Evolutionary conservation across 2,329 filamentous ascomycete species (phyloP).

Genomic region (Cordyceps sp.): DNA sequence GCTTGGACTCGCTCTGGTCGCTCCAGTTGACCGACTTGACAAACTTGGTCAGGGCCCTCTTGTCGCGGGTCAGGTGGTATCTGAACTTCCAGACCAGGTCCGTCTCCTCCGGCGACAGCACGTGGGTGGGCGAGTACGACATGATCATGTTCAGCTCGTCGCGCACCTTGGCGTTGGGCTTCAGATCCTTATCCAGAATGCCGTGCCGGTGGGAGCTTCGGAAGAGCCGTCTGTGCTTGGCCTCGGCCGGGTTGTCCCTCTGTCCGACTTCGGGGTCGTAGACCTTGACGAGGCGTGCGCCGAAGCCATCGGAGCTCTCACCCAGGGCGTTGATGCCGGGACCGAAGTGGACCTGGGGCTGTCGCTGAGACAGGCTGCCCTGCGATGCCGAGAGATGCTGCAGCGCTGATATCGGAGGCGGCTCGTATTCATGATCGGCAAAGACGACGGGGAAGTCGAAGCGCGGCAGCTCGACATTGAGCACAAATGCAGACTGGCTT

Average conservation of each 20-base stretch:
- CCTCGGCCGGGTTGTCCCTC: conserved; percentile 83
- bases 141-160: conserved; percentile 88
- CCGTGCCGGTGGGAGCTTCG: conserved; percentile 80
- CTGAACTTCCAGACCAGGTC: conserved; percentile 96
- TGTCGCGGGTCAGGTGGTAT: conserved; percentile 85
- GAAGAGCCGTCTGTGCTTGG: conserved; percentile 82
- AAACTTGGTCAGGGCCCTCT: conserved; percentile 85
- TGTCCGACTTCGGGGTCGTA: conserved; percentile 90
- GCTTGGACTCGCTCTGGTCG: conserved; percentile 67
- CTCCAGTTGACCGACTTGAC: conserved; percentile 96
- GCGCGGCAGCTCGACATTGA: conserved; percentile 81
- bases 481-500: conserved; percentile 47
- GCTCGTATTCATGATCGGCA: conserved; percentile 80
- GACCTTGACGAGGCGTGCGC: conserved; percentile 57
- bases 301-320: conserved; percentile 27
- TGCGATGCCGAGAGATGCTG: conserved; percentile 40
- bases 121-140: conserved; percentile 81
- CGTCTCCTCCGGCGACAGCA: conserved; percentile 77
- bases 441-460: conserved; percentile 96
- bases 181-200: conserved; percentile 87
- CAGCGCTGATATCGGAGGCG: conserved; percentile 65
- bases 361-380: conserved; percentile 57
- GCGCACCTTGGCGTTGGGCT: conserved; percentile 87
- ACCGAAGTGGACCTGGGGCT: conserved; percentile 77
- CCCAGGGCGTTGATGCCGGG: conserved; percentile 67